These are phyloP conservation scores for Penicillium sp. DNA, from an alignment of 2,329 filamentous ascomycete genomes.

Conservation along the genomic window DNA sequence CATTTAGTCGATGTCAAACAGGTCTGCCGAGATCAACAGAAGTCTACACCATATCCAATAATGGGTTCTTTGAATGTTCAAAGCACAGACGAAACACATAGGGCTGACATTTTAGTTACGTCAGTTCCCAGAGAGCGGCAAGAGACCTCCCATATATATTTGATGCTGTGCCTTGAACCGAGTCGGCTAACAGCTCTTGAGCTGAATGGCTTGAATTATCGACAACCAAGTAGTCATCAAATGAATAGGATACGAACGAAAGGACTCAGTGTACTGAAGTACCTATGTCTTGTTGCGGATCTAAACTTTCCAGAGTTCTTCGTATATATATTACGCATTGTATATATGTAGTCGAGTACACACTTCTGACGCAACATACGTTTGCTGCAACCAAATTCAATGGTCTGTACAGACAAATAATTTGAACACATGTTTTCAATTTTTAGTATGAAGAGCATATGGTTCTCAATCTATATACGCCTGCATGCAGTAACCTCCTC, in stretches of 20 bases:
- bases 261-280: too few relatives aligned
- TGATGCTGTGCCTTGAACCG: neutral
- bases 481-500: neutral
- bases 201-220: neutral
- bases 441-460: neutral
- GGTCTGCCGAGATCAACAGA: neutral
- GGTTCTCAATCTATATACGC: neutral
- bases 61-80: neutral
- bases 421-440: too few relatives aligned
- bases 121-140: neutral
- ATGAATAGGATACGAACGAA: too few relatives aligned
- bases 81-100: neutral
- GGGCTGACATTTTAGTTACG: neutral
- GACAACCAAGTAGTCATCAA: neutral
- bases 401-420: too few relatives aligned
- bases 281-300: too few relatives aligned
- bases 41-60: conserved; percentile 4
- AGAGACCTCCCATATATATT: too few relatives aligned
- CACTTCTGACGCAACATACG: too few relatives aligned
- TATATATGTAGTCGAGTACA: too few relatives aligned
- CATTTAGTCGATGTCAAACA: neutral
- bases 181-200: too few relatives aligned
- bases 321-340: too few relatives aligned
- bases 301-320: too few relatives aligned
- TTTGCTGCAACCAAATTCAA: too few relatives aligned